Percentiles rank a stretch among this genome's conserved stretches.
Evolutionary conservation across 345 rosid species (phyloP).

Genomic region (Eucalyptus sp.): DNA sequence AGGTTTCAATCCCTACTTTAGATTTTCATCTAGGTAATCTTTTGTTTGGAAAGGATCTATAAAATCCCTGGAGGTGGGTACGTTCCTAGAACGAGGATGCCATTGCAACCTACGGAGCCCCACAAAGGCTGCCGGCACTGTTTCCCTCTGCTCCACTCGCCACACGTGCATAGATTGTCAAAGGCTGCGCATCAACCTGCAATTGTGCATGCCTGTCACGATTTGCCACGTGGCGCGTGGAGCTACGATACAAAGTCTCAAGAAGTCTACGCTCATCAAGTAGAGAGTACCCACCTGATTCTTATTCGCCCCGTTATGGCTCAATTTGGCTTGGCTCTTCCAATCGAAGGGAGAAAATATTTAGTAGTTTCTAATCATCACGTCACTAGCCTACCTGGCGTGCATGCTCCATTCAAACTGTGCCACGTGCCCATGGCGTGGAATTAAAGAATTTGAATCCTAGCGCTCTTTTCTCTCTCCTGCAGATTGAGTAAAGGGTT

Average conservation of each 20-base stretch:
- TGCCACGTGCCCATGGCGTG: too few species aligned
- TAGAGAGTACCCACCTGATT: not conserved
- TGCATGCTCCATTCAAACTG: too few species aligned
- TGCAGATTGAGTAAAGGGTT: too few species aligned
- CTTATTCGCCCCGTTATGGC: not conserved
- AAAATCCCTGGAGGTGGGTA: not conserved
- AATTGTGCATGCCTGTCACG: fast-evolving
- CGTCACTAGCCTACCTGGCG: too few species aligned
- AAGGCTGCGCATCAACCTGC: not conserved
- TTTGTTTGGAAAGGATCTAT: too few species aligned
- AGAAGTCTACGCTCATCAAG: too few species aligned
- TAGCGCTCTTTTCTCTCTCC: too few species aligned
- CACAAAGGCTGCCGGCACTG: not conserved
- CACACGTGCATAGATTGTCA: not conserved
- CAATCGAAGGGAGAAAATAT: too few species aligned
- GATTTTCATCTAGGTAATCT: too few species aligned
- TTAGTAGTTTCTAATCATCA: too few species aligned
- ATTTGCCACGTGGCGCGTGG: not conserved
- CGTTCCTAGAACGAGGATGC: not conserved
- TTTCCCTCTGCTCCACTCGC: not conserved
- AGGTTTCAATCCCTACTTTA: too few species aligned
- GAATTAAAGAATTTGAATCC: too few species aligned
- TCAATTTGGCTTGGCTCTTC: not conserved
- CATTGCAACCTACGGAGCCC: not conserved
- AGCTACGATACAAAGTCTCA: not conserved